These are phyloP conservation scores for Aureobasidium sp. DNA, from an alignment of 2,329 filamentous ascomycete genomes.

Conservation along the genomic window DNA sequence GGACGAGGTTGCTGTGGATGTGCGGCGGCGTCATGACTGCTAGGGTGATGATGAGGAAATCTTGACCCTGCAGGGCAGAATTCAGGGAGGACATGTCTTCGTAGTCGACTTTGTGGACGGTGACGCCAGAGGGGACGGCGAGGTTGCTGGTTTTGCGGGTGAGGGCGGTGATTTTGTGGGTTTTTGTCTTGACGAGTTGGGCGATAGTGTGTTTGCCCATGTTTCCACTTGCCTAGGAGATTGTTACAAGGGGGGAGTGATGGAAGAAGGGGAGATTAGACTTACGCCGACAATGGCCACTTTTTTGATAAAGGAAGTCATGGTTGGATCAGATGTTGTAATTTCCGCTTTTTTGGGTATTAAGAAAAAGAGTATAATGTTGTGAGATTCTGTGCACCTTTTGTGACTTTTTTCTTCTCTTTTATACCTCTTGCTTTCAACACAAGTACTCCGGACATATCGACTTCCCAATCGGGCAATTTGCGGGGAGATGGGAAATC, in stretches of 20 bases:
- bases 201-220: slow-evolving; percentile 29
- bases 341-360: no score
- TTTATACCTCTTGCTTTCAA: background rate
- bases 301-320: slow-evolving; percentile 26
- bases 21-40: slow-evolving; percentile 23
- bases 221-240: slow-evolving; percentile 26
- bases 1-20: slow-evolving; percentile 24
- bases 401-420: background rate
- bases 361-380: no score
- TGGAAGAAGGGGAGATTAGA: background rate
- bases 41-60: slow-evolving; percentile 31
- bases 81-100: slow-evolving; percentile 22
- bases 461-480: background rate
- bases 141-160: slow-evolving; percentile 39
- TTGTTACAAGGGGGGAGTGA: no score
- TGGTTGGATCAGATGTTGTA: background rate
- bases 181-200: slow-evolving; percentile 27
- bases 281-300: slow-evolving; percentile 35
- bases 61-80: slow-evolving; percentile 27
- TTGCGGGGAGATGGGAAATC: no score
- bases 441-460: background rate
- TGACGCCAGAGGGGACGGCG: slow-evolving; percentile 21
- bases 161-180: slow-evolving; percentile 34
- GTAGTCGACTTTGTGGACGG: slow-evolving; percentile 25
- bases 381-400: no score